Evolutionary conservation across 495 filamentous ascomycete genomes (phyloP), one percentile per base, ranked within the genome.

Genomic region (Aspergillus mulundensis): DNA sequence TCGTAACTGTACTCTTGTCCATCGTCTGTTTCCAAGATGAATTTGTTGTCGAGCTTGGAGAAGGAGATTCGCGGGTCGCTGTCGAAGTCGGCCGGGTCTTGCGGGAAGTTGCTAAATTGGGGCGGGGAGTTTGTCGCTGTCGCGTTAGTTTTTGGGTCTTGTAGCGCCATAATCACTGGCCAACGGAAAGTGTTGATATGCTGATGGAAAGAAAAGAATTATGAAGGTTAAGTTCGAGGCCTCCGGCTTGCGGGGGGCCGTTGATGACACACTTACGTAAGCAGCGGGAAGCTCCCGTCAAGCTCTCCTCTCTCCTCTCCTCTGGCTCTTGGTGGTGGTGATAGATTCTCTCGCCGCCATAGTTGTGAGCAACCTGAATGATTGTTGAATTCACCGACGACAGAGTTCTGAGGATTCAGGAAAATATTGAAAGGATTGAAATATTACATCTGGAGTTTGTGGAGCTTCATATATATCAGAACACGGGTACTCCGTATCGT

Each of bases 1-100:
- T 94, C 84, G 71, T 82, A 97, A 62, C 91, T 87, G 71, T 85
- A 96, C 64, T 97, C 92, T 47, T 83, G 77, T 19, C 90, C 92
- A 68, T 92, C 84, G 15, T 92, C 90, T 23, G 89, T 84, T 52
- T 96, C 92, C 0, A 95, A 81, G 20, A 92, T 82, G 70, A 85
- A 91, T 64, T 89, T 93, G 57, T 84, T 76, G 69, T 91, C 86
- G 50, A 88, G 72, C 63, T 84, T 87, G 3, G 89, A 94, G 73
- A 84, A 96, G 0, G 90, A 91, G 59, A 97, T 87, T 57, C 93
- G 89, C 20, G 87, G 80, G 66, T 97, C 93, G 53, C 75, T 73
- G 56, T 88, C 85, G 67, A 97, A 96, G 24, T 93, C 84, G 56
- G 84, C 76, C 3, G 81, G 80, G 57, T 89, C 80, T 48, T 80